These are phyloP conservation scores for Hemerocallis citrina DNA, from an alignment of 106 monocot genomes.

Conservation along the genomic window DNA sequence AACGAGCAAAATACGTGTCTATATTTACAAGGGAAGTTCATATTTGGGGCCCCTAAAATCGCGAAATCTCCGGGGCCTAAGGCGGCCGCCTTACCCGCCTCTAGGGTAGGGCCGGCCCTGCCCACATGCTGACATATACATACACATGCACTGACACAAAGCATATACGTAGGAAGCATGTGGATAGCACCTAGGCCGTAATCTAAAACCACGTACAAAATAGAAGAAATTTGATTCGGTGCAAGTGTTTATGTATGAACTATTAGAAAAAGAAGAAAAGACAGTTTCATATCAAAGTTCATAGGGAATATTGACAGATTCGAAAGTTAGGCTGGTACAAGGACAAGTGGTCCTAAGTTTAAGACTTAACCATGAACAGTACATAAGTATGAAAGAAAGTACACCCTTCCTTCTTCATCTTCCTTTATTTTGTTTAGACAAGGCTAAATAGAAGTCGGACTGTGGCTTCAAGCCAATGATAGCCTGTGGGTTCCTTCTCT, in stretches of 20 bases:
- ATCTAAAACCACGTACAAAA: not conserved
- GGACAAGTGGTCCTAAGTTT: conserved; percentile 1
- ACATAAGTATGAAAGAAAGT: conserved; percentile 10
- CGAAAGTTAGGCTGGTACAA: not conserved
- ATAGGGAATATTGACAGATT: not conserved
- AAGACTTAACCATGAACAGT: no score
- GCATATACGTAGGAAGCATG: not conserved
- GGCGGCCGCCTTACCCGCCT: no score
- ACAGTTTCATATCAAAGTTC: not conserved
- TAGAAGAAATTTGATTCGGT: not conserved
- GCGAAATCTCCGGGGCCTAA: no score
- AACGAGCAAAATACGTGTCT: no score
- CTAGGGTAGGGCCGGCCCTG: no score
- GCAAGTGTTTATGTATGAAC: not conserved
- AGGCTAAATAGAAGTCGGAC: conserved; percentile 1
- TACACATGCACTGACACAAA: not conserved
- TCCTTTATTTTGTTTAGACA: not conserved
- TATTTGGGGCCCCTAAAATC: no score
- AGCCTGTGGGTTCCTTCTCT: conserved; percentile 9
- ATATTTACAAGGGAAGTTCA: no score
- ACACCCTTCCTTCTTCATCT: not conserved
- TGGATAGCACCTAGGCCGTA: not conserved
- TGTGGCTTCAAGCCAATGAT: conserved; percentile 10
- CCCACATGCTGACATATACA: no score
- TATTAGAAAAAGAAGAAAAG: not conserved